Conservation (phyloP, 2,329 filamentous ascomycete genomes). For the Nigrograna mackinnonii region DNA sequence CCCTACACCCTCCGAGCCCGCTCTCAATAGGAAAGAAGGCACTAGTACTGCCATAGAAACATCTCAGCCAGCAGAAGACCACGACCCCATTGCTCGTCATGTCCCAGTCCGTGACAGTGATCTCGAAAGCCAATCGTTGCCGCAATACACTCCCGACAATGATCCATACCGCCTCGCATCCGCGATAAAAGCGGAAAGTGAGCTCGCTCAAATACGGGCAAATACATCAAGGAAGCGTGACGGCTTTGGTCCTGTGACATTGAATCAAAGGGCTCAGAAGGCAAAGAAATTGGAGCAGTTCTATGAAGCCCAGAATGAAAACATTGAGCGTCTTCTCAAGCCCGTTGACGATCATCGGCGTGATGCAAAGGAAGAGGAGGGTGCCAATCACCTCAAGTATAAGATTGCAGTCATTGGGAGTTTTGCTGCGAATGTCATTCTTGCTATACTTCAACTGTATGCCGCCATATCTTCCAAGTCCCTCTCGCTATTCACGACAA, state of each 20-base stretch:
- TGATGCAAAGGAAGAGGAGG: constrained; percentile 77
- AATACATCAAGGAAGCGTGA: constrained; percentile 79
- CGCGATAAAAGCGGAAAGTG: constrained; percentile 74
- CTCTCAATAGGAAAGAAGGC: constrained; percentile 25
- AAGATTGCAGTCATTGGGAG: constrained; percentile 69
- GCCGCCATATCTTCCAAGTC: constrained; percentile 85
- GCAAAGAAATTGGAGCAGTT: constrained; percentile 72
- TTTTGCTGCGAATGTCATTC: constrained; percentile 78
- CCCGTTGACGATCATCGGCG: constrained; percentile 88
- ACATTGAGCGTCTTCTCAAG: constrained; percentile 89
- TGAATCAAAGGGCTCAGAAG: constrained; percentile 45
- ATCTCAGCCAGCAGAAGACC: constrained; percentile 19
- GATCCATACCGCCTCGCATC: constrained; percentile 83
- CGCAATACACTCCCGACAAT: constrained; percentile 64
- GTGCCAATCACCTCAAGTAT: constrained; percentile 78
- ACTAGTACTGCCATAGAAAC: constrained; percentile 47
- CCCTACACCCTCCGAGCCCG: constrained; percentile 20
- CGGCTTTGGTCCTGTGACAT: constrained; percentile 49
- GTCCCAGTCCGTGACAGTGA: constrained; percentile 37
- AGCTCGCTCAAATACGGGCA: constrained; percentile 77
- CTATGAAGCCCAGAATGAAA: constrained; percentile 90
- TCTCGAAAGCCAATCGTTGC: constrained; percentile 55
- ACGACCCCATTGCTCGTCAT: constrained; percentile 42
- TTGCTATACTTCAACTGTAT: constrained; percentile 84
- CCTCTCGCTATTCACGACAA: constrained; percentile 95